phyloP scores from a whole-genome alignment of 805 yeast species.

The Sugiyamaella marilandica region DNA sequence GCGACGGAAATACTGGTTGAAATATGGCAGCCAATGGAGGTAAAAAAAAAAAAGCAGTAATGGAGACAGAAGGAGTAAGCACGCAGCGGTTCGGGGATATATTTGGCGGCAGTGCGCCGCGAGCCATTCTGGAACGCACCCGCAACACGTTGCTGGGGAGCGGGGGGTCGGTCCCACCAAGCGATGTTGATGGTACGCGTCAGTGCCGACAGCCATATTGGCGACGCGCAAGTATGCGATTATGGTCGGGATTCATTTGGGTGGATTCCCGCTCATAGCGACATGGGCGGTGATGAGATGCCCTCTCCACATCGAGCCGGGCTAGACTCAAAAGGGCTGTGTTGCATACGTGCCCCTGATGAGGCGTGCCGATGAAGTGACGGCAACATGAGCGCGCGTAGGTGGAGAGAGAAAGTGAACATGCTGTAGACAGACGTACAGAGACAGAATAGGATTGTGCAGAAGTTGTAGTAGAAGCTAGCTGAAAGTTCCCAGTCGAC shows the following conservation, averaged over 20 bases:
- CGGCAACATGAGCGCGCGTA: too few species aligned
- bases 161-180: background rate
- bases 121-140: background rate
- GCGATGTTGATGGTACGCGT: background rate
- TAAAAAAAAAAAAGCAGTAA: background rate
- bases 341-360: background rate
- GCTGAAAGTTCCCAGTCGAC: too few species aligned
- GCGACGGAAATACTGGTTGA: background rate
- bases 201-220: too few species aligned
- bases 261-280: background rate
- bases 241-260: too few species aligned
- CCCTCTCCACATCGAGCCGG: background rate
- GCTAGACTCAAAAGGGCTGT: conserved; percentile 1
- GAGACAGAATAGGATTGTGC: too few species aligned
- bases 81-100: background rate
- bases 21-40: background rate
- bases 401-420: too few species aligned
- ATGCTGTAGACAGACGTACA: too few species aligned
- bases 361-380: too few species aligned
- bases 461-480: too few species aligned
- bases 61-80: background rate
- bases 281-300: background rate
- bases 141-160: background rate
- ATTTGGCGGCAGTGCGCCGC: background rate
- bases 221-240: too few species aligned